Conservation (phyloP, 768 basidiomycete species). For the Gelatoporia subvermispora region DNA sequence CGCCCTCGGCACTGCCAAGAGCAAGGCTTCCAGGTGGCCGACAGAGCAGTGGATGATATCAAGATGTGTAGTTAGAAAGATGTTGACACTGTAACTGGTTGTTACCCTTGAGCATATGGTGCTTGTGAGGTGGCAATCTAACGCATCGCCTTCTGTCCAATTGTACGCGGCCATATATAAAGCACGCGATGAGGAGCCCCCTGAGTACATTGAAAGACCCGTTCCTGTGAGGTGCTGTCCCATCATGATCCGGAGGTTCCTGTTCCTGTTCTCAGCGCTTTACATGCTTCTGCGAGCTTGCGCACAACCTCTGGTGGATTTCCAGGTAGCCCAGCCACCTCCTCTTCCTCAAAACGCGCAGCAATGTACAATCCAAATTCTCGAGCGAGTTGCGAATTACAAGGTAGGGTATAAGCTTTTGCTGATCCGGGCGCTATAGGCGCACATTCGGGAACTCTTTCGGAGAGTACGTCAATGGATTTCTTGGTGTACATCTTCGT, state of each 20-base stretch:
- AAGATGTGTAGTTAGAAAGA: no score
- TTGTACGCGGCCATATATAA: no score
- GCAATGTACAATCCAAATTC: conserved; percentile 61
- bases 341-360: conserved; percentile 56
- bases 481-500: not conserved
- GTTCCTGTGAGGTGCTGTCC: no score
- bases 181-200: no score
- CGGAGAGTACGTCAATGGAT: conserved; percentile 49
- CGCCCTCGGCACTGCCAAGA: conserved; percentile 10
- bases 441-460: conserved; percentile 72
- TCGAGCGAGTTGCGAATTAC: conserved; percentile 42
- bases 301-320: conserved; percentile 29
- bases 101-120: no score
- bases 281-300: not conserved
- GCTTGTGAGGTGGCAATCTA: not conserved
- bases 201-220: no score
- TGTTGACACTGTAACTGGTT: no score
- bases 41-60: not conserved
- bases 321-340: conserved; percentile 73
- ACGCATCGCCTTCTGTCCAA: no score
- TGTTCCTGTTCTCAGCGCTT: not conserved
- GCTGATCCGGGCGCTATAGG: conserved; percentile 27
- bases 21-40: conserved; percentile 36
- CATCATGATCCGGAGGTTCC: conserved; percentile 2
- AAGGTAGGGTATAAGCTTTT: not conserved